Evolutionary conservation across 805 yeast genomes (phyloP), one percentile per base, ranked within the genome.

Genomic region (Komagataella phaffii): DNA sequence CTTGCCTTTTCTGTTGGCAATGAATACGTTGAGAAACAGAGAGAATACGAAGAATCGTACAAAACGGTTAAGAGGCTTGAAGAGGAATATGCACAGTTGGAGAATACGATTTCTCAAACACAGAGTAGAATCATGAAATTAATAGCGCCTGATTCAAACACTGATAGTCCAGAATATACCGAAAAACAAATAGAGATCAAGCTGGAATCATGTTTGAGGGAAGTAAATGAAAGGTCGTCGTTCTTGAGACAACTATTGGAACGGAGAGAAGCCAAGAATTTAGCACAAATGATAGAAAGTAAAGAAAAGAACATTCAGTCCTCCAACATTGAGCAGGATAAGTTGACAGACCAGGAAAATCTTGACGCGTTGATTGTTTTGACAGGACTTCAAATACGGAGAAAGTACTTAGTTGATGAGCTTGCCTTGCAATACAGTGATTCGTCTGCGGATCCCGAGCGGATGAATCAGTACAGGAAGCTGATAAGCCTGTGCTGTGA

Each of bases 401-500:
- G 89, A 56, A 69, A 72, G 51, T 71, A 73, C 50, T 75, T 87
- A 14, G 75, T 82, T 7, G 71, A 74, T 58, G 74, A 77, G 24
- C 64, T 74, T 17, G 64, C 65, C 19, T 56, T 58, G 45, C 51
- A 65, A 21, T 59, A 58, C 49, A 65, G 72, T 0, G 65, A 63
- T 52, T 63, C 76, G 53, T 64, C 79, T 66, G 54, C 69, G 17
- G 63, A 75, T 55, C 79, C 76, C 52, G 68, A 71, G 21, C 79
- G 76, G 57, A 81, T 84, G 67, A 79, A 77, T 59, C 81, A 81
- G 58, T 85, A 83, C 67, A 69, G 88, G 55, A 75, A 81, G 57
- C 72, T 85, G 61, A 82, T 85, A 49, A 76, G 88, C 51, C 74
- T 77, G 50, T 78, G 88, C 55, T 82, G 89, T 49, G 87, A 81